These are phyloP conservation scores for Kazachstania viticola DNA, from an alignment of 805 yeast species.

Conservation along the genomic window DNA sequence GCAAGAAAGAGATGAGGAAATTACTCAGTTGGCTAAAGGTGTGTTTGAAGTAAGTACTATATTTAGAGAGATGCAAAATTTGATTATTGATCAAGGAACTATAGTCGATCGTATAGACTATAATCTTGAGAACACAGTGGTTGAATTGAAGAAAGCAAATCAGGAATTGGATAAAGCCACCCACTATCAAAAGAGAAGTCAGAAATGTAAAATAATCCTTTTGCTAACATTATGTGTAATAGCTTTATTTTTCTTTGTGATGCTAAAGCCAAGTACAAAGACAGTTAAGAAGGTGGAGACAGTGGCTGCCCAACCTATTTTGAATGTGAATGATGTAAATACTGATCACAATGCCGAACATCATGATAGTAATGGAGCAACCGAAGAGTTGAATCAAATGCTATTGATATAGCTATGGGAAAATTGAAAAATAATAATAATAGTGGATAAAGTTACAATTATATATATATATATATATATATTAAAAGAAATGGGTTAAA, in stretches of 20 bases:
- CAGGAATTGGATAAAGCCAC: constrained; percentile 69
- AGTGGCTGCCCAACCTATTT: background rate
- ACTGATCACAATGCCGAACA: no score
- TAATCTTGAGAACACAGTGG: constrained; percentile 70
- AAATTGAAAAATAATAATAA: no score
- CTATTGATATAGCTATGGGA: no score
- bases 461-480: constrained; percentile 1
- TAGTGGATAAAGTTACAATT: no score
- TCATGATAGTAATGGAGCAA: no score
- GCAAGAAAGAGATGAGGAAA: constrained; percentile 74
- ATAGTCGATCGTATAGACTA: constrained; percentile 89
- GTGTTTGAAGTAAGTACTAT: constrained; percentile 88
- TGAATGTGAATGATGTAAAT: no score
- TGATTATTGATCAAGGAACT: constrained; percentile 93
- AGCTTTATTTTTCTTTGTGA: constrained; percentile 55
- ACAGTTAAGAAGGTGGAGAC: background rate
- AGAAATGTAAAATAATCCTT: constrained; percentile 80
- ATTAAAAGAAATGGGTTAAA: background rate
- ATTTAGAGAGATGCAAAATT: constrained; percentile 81
- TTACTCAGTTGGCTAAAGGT: constrained; percentile 84
- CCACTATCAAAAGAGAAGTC: constrained; percentile 73
- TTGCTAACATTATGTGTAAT: constrained; percentile 60
- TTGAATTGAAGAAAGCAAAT: constrained; percentile 65
- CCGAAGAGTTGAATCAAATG: no score
- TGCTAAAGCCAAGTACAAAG: constrained; percentile 45